phyloP scores from a whole-genome alignment of 2,329 filamentous ascomycete genomes.

The Aspergillus costaricaensis region DNA sequence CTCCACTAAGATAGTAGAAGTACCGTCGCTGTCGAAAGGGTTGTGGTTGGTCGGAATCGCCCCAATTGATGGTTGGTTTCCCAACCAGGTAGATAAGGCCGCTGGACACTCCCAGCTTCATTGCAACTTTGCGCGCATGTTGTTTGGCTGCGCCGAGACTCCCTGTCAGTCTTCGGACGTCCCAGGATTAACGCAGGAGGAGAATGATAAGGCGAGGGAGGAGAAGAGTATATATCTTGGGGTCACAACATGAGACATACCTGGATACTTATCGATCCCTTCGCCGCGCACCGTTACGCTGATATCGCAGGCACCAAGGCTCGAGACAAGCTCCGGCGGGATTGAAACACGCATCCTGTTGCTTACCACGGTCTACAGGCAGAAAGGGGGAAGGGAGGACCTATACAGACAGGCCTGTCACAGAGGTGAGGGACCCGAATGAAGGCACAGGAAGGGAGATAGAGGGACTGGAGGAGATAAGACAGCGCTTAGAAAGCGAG shows the following conservation, averaged over 20 bases:
- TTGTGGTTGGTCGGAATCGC: constrained; percentile 61
- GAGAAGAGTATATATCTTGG: not conserved
- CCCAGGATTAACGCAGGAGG: not conserved
- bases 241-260: constrained; percentile 22
- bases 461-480: not conserved
- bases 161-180: not conserved
- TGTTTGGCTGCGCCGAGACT: constrained; percentile 45
- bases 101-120: constrained; percentile 42
- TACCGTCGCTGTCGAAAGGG: constrained; percentile 62
- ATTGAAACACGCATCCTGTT: not conserved
- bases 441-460: not conserved
- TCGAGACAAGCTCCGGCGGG: constrained; percentile 14
- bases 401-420: not conserved
- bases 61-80: constrained; percentile 51
- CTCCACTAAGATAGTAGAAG: constrained; percentile 62
- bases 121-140: constrained; percentile 51
- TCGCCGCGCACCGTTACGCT: constrained; percentile 29
- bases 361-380: not conserved
- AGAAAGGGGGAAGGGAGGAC: not conserved
- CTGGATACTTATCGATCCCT: constrained; percentile 45
- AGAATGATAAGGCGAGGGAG: not conserved
- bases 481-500: not conserved
- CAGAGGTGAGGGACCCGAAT: not conserved
- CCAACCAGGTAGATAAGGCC: constrained; percentile 62
- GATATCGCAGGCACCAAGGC: constrained; percentile 33